Evolutionary conservation across 495 filamentous ascomycete genomes (phyloP).

Genomic region (Aspergillus nanangensis): DNA sequence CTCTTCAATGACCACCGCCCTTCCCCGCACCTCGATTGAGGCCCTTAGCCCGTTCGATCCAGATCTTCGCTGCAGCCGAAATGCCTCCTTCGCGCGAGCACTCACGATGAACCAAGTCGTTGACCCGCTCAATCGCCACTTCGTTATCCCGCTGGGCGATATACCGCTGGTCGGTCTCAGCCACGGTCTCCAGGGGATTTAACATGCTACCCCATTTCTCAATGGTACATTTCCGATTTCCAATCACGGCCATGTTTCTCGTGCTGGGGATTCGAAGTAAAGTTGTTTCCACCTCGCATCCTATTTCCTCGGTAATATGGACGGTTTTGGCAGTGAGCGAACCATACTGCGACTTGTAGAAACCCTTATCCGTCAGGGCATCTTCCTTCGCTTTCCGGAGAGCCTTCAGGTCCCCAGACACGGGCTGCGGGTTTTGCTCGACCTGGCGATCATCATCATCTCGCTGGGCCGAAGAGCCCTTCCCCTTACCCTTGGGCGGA

Average conservation of each 20-base stretch:
- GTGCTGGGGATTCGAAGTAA: conserved; percentile 86
- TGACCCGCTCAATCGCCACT: conserved; percentile 13
- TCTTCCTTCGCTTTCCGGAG: not conserved
- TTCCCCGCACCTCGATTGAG: conserved; percentile 21
- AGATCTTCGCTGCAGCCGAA: conserved; percentile 29
- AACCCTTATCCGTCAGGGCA: conserved; percentile 10
- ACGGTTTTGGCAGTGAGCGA: conserved; percentile 68
- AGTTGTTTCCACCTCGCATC: conserved; percentile 73
- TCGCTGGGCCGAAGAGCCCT: not conserved
- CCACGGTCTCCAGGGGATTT: not conserved
- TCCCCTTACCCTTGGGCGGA: conserved; percentile 26
- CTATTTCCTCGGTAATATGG: conserved; percentile 60
- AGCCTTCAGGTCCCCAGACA: conserved; percentile 1
- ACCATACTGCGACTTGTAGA: conserved; percentile 59
- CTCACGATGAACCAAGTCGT: conserved; percentile 35
- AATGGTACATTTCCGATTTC: conserved; percentile 34
- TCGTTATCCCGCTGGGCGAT: not conserved
- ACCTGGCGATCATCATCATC: conserved; percentile 5
- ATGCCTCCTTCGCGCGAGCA: conserved; percentile 36
- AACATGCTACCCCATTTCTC: conserved; percentile 12
- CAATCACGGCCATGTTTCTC: conserved; percentile 75
- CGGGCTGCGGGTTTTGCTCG: conserved; percentile 23
- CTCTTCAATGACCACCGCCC: conserved; percentile 8
- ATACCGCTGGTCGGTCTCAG: not conserved
- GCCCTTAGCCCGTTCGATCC: conserved; percentile 41